Base-by-base conservation (phyloP, 306 rosid species). In the Macrotyloma uniflorum region DNA sequence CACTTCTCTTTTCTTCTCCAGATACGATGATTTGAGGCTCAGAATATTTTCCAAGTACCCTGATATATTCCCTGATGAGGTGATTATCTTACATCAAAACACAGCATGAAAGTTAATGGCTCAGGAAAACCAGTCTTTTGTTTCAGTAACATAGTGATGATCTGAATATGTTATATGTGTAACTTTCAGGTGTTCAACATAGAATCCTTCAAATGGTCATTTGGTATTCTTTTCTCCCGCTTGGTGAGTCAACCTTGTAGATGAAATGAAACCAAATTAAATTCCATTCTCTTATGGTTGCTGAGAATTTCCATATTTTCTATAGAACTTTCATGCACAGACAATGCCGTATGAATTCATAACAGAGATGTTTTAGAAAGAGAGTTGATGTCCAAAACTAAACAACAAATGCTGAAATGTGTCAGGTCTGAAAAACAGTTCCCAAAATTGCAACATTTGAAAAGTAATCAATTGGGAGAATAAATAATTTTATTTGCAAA, bases 161-260 rank as follows among this genome's bases (percentile, higher is more conserved):
- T 74, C 35, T 76, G 33, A 75, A 73, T 75, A 64, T 63, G 47
- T 55, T 61, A 54, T 26, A 63, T 87, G 50, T 72, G 43, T 82
- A 33, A 67, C 83, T 86, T 84, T 75, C 90, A 94, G 98, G 91
- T 94, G 74, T 94, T 90, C 88, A 92, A 94, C 83, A 76, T 94
- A 9, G 97, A 89, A 77, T 88, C 93, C 80, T 94, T 92, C 92
- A 94, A 86, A 80, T 94, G 98, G 98, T 94, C 98, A 38, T 94
- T 94, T 63, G 98, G 98, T 18, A 94, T 94, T 82, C 95, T 94
- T 77, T 92, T 94, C 91, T 94, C 97, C 1, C 98, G 97, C 64
- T 80, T 94, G 98, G 98, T 94, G 85, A 88, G 98, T 82, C 38
- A 63, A 64, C 33, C 58, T 62, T 24, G 82, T 69, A 32, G 59